Conservation (phyloP, 306 rosid species). For the Purshia tridentata region DNA sequence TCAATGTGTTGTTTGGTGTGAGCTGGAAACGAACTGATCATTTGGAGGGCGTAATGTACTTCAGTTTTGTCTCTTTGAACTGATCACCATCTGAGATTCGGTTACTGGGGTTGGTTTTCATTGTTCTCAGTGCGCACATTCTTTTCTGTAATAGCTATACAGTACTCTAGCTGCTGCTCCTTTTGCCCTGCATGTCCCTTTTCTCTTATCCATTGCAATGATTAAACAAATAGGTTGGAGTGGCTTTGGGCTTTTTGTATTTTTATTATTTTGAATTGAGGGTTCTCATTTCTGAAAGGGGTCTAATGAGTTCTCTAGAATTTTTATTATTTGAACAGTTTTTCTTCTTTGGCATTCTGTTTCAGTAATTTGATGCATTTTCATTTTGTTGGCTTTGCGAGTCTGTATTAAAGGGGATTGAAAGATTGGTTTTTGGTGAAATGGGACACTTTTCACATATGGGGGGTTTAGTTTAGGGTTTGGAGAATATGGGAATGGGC, state of each 20-base stretch:
- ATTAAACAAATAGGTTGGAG: slow-evolving; percentile 3
- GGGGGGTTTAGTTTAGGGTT: slow-evolving; percentile 18
- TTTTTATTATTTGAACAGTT: slow-evolving; percentile 18
- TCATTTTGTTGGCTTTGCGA: slow-evolving; percentile 7
- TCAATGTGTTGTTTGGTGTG: slow-evolving; percentile 21
- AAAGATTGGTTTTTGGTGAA: slow-evolving; percentile 19
- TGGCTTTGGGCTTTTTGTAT: slow-evolving; percentile 13
- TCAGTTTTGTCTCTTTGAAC: not conserved
- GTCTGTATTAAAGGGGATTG: slow-evolving; percentile 11
- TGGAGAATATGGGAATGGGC: slow-evolving; percentile 38
- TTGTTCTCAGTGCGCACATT: slow-evolving; percentile 4
- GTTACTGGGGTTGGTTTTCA: not conserved
- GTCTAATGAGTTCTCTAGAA: slow-evolving; percentile 11
- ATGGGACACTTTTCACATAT: slow-evolving; percentile 12
- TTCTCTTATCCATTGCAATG: slow-evolving; percentile 4
- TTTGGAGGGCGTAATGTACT: slow-evolving; percentile 3
- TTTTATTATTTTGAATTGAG: not conserved
- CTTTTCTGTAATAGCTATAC: not conserved
- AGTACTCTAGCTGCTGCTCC: slow-evolving; percentile 1
- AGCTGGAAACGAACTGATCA: slow-evolving; percentile 10
- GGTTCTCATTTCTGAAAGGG: slow-evolving; percentile 9
- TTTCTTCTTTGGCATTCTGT: not conserved
- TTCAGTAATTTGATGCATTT: not conserved
- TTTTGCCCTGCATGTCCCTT: slow-evolving; percentile 35
- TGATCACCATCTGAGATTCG: slow-evolving; percentile 2